Evolutionary conservation across 2,329 filamentous ascomycete species (phyloP), one percentile per base, ranked within the genome.

Genomic region (Tolypocladium capitatum): DNA sequence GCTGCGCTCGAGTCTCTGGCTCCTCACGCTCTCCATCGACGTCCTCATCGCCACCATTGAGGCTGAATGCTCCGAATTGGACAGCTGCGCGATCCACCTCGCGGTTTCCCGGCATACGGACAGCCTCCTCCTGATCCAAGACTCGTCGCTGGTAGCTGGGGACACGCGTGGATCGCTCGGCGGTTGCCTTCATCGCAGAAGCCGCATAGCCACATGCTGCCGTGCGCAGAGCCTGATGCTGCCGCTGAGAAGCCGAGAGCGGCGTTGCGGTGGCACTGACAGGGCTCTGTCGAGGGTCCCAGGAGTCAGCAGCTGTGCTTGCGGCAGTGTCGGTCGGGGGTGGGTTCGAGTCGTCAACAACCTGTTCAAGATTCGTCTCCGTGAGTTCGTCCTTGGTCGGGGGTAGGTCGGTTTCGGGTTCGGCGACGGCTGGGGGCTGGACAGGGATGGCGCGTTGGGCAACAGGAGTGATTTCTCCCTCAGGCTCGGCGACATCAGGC

Each of bases 81-180:
- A 98, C 89, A 45, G 90, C 86, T 55, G 91, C 81, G 58, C 89
- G 83, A 63, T 97, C 91, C 28, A 98, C 85, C 46, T 92, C 90
- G 56, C 92, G 89, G 71, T 96, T 95, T 51, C 87, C 89, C 42
- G 92, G 92, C 91, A 98, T 96, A 54, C 95, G 89, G 36, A 98
- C 92, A 50, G 92, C 88, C 70, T 98, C 92, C 66, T 95, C 90
- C 63, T 98, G 92, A 58, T 97, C 90, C 60, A 94, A 75, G 47
- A 96, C 77, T 59, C 88, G 85, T 55, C 91, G 82, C 64, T 94
- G 85, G 66, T 85, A 88, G 68, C 83, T 90, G 20, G 87, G 79
- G 47, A 81, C 82, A 51, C 91, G 85, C 51, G 73, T 71, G 24
- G 78, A 70, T 52, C 77, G 64, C 59, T 81, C 69, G 50, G 78